Base-by-base conservation (phyloP, 169 alveolate species). In the Cryptosporidium tyzzeri region DNA sequence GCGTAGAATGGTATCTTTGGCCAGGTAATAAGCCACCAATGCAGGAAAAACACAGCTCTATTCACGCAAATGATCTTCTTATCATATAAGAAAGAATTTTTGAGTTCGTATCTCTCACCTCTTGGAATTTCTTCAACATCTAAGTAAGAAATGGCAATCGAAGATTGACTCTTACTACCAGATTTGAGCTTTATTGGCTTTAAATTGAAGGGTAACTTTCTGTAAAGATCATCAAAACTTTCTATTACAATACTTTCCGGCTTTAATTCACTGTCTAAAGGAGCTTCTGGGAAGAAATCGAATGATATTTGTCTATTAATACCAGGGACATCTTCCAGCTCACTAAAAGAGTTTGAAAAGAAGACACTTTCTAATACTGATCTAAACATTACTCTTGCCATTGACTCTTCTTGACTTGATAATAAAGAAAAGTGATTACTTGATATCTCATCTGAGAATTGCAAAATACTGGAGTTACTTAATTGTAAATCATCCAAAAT, bases 11-110 rank as follows among this genome's bases (percentile, higher is more conserved):
- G 61, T n/a, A 80, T 41, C 67, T 65, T 80, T 16, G 33, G 70
- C 89, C 89, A 80, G 39, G 33, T 29, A 18, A 61, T n/a, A 3
- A 80, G 31, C 89, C 89, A 80, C 89, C 89, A 80, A 50, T 65
- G 74, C 26, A 16, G 67, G 65, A 80, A 80, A 29, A 80, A 65
- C 16, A 62, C 68, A 5, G 89, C 89, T 31, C 89, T 80, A 21
- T 80, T 80, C 6, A 61, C 69, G 18, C 37, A 26, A 9, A 7
- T 7, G 26, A 80, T 48, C 33, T 61, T 23, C 51, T 39, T 80
- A 0, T 44, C 75, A 26, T 61, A 44, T 10, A 67, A 26, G 23
- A 48, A 44, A 6, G 44, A 26, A 0, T 31, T n/a, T 10, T 18
- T n/a, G 18, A 73, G 70, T 0, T 73, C 65, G 23, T 73, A 37